phyloP scores from a whole-genome alignment of 495 filamentous ascomycete species.

The Penicillium lagena region DNA sequence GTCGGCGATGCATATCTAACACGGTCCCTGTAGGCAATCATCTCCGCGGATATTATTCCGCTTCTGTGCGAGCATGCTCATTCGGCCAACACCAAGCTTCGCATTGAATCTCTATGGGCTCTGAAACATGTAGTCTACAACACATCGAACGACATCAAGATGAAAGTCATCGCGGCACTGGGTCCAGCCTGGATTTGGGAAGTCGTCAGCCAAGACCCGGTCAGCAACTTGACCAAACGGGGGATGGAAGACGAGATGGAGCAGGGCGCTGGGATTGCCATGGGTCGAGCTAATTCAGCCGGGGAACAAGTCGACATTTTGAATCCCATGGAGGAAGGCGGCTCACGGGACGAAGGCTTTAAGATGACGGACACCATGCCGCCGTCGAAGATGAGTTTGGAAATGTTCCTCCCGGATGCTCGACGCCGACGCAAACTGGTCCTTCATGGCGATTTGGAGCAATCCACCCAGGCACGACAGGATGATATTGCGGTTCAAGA shows the following conservation, averaged over 20 bases:
- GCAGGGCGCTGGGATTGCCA: conserved; percentile 31
- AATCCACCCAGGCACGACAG: conserved; percentile 50
- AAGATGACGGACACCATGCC: conserved; percentile 51
- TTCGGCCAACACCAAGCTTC: conserved; percentile 62
- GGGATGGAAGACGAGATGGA: conserved; percentile 36
- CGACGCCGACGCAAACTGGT: conserved; percentile 39
- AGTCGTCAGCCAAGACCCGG: conserved; percentile 52
- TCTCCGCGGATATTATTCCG: conserved; percentile 69
- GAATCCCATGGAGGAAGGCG: conserved; percentile 50
- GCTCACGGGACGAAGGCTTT: conserved; percentile 60
- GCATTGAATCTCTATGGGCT: conserved; percentile 83
- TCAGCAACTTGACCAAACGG: conserved; percentile 22
- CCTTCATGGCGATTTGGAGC: conserved; percentile 42
- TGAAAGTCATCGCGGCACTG: conserved; percentile 67
- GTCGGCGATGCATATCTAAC: conserved; percentile 10
- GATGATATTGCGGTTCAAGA: conserved; percentile 85
- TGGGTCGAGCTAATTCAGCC: conserved; percentile 59
- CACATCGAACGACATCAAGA: conserved; percentile 62
- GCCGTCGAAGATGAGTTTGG: conserved; percentile 35
- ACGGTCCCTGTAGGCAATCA: conserved; percentile 48
- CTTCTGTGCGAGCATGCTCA: conserved; percentile 79
- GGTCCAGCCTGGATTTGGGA: conserved; percentile 73
- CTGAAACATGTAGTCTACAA: conserved; percentile 78
- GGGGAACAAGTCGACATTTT: conserved; percentile 60
- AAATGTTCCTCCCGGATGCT: conserved; percentile 34